Conservation (phyloP, 306 rosid species). For the Castanea sativa region DNA sequence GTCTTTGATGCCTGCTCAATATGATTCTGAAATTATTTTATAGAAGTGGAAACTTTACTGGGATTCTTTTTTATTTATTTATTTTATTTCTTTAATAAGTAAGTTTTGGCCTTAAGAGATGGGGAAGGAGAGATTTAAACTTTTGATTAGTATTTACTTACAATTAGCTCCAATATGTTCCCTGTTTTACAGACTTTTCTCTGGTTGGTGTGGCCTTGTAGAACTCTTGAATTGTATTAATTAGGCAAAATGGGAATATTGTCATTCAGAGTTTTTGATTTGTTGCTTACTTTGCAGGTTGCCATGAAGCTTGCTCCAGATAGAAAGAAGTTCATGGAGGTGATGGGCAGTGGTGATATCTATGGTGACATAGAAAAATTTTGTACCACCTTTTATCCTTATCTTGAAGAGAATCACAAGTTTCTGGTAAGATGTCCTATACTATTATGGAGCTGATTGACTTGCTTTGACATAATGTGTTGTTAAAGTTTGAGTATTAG, state of each 20-base stretch:
- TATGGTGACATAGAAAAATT: slow-evolving; percentile 69
- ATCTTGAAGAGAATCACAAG: slow-evolving; percentile 87
- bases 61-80: neutral
- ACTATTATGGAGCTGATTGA: slow-evolving; percentile 9
- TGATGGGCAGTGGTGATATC: slow-evolving; percentile 68
- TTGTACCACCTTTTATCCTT: slow-evolving; percentile 62
- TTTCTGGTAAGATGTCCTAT: slow-evolving; percentile 63
- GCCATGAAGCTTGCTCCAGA: slow-evolving; percentile 99
- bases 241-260: neutral
- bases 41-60: neutral
- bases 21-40: slow-evolving; percentile 22
- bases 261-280: neutral
- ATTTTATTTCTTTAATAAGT: too few species aligned
- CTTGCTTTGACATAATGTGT: slow-evolving; percentile 3
- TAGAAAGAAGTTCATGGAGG: slow-evolving; percentile 95
- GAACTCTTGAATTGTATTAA: neutral
- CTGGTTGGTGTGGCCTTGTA: neutral
- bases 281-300: slow-evolving; percentile 43
- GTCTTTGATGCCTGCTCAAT: slow-evolving; percentile 23
- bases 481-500: neutral
- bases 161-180: neutral
- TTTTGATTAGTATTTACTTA: too few species aligned
- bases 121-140: too few species aligned
- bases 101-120: too few species aligned
- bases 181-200: neutral